These are phyloP conservation scores for Phaeoacremonium minimum DNA, from an alignment of 2,329 filamentous ascomycete species.

Conservation along the genomic window DNA sequence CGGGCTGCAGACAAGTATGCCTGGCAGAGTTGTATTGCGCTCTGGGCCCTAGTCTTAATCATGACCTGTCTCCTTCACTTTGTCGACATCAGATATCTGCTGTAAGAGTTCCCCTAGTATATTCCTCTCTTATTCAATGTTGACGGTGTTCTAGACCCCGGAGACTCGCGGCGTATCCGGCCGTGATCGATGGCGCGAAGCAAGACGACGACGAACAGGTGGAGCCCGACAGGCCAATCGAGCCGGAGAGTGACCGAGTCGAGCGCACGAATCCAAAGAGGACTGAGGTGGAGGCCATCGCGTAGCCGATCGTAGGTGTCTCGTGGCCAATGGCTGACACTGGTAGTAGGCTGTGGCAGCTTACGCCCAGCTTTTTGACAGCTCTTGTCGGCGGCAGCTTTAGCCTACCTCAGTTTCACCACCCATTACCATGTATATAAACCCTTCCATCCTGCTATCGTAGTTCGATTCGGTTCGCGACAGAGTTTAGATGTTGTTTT, in stretches of 20 bases:
- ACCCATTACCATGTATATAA: too few relatives aligned
- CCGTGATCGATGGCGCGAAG: slow-evolving; percentile 4
- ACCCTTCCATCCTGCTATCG: too few relatives aligned
- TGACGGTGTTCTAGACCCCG: slow-evolving; percentile 6
- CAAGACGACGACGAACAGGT: slow-evolving; percentile 5
- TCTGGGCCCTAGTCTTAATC: slow-evolving; percentile 37
- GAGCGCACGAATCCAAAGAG: slow-evolving; percentile 1
- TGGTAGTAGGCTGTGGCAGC: too few relatives aligned
- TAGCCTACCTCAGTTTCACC: too few relatives aligned
- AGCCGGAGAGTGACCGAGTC: neutral
- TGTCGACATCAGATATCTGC: slow-evolving; percentile 36
- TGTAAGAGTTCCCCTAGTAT: slow-evolving; percentile 5
- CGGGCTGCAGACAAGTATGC: slow-evolving; percentile 31
- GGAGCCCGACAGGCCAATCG: too few relatives aligned
- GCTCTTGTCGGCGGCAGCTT: too few relatives aligned
- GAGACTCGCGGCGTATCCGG: slow-evolving; percentile 1
- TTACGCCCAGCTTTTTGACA: too few relatives aligned
- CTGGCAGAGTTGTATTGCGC: slow-evolving; percentile 40
- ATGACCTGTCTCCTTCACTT: slow-evolving; percentile 38
- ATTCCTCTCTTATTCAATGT: too few relatives aligned
- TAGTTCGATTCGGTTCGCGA: too few relatives aligned
- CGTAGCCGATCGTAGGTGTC: too few relatives aligned
- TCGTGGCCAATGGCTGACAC: too few relatives aligned
- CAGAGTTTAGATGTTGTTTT: too few relatives aligned
- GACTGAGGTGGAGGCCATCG: slow-evolving; percentile 1